Conservation (phyloP, 768 basidiomycete genomes). For the Boletales sp. region DNA sequence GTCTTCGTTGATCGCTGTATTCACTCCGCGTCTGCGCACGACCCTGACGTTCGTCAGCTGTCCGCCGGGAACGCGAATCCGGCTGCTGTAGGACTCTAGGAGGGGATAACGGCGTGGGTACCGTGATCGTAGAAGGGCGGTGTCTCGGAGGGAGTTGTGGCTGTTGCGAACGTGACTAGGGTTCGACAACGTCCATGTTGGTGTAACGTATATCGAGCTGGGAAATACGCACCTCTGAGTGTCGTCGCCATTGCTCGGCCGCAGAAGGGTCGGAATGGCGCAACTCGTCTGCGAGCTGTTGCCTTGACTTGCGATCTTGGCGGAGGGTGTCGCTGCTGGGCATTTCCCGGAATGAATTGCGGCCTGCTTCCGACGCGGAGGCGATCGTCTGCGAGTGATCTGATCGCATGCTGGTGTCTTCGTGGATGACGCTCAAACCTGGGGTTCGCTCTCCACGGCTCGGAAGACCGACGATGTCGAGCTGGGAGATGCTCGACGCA, state of each 20-base stretch:
- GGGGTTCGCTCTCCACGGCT: constrained; percentile 20
- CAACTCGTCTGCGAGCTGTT: constrained; percentile 32
- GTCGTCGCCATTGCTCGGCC: constrained; percentile 30
- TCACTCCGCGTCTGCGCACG: constrained; percentile 16
- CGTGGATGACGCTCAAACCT: constrained; percentile 30
- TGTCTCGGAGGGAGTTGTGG: constrained; percentile 9
- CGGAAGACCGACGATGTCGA: constrained; percentile 30
- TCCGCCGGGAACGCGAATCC: constrained; percentile 16
- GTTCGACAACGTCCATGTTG: too few relatives aligned
- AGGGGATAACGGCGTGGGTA: constrained; percentile 28
- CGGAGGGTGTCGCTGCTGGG: constrained; percentile 15
- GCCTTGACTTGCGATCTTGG: constrained; percentile 21
- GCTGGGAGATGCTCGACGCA: constrained; percentile 30
- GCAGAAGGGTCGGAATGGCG: constrained; percentile 32
- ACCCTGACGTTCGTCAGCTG: constrained; percentile 24
- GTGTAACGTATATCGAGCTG: too few relatives aligned
- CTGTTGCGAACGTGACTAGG: constrained; percentile 18
- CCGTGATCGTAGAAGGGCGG: constrained; percentile 19
- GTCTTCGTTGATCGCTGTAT: constrained; percentile 19
- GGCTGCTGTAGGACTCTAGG: constrained; percentile 11
- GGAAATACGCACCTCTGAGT: constrained; percentile 7
- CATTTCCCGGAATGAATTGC: constrained; percentile 9
- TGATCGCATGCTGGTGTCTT: constrained; percentile 28
- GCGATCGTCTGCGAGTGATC: constrained; percentile 22
- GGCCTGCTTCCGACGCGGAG: constrained; percentile 18